Evolutionary conservation across 129 eudicot species (phyloP), one percentile per base, ranked within the genome.

Genomic region (Mikania micrantha): DNA sequence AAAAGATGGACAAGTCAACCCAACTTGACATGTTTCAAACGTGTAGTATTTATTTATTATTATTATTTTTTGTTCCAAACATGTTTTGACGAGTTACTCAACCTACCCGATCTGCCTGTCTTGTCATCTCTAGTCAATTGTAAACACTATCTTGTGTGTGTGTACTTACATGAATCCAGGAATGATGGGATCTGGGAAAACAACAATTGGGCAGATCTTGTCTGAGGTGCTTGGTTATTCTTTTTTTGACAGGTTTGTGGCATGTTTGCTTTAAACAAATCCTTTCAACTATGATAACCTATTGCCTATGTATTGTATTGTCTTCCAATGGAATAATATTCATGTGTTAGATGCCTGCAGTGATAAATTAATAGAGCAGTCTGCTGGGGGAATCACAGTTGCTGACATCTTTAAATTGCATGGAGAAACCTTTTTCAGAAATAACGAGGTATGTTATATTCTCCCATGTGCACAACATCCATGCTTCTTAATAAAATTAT

Each of bases 161-260:
- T 29, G 58, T 71, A 48, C 19, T 31, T 65, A 31, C 60, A 44
- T 17, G 45, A 52, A 67, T 85, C 60, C 88, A 94, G 99, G 99
- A 72, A 94, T 94, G 97, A 90, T 90, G 99, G 97, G 95, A 70
- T 94, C 99, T 1, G 99, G 99, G 32, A 94, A 94, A 81, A 89
- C 99, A 70, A 94, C 99, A 19, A 73, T 94, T 39, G 99, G 99
- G 73, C 79, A 83, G 81, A 76, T 87, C 64, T 78, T 94, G 73
- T 67, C 97, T 19, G 90, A 83, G 69, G 87, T 70, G 45, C 87
- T 94, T 71, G 81, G 76, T 59, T 94, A 94, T 80, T 87, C 99
- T 29, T 94, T 94, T 71, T 67, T 58, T 64, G 99, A 94, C 86
- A 80, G 99, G 99, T 88, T 24, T 54, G 88, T 76, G 7, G 42